Percentiles rank a stretch among this genome's conserved stretches.
These are phyloP conservation scores for Cynanchum wilfordii DNA, from an alignment of 257 asterid species.

Conservation along the genomic window DNA sequence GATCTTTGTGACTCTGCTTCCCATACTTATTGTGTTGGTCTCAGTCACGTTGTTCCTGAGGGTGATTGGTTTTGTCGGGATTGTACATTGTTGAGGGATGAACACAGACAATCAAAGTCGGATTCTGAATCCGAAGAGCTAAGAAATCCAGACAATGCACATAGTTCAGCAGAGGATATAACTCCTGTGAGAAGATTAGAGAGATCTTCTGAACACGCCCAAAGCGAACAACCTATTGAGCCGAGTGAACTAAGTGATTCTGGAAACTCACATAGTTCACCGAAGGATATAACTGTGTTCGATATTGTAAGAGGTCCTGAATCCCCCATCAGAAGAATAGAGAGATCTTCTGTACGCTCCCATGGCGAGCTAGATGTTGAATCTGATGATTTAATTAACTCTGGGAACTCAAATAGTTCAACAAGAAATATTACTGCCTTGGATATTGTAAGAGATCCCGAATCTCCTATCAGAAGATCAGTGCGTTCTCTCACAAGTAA, in stretches of 20 bases:
- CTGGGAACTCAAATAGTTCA: not conserved
- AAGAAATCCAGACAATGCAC: conserved; percentile 9
- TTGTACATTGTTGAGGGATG: conserved; percentile 55
- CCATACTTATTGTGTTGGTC: conserved; percentile 71
- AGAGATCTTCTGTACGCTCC: not conserved
- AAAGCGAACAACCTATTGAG: not conserved
- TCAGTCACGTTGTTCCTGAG: conserved; percentile 61
- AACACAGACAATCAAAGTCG: conserved; percentile 36
- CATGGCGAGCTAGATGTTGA: not conserved
- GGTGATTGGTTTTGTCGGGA: conserved; percentile 85
- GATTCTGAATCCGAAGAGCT: conserved; percentile 24
- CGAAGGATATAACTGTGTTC: conserved; percentile 26
- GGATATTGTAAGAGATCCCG: conserved; percentile 29
- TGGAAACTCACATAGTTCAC: conserved; percentile 9
- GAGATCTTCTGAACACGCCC: not conserved
- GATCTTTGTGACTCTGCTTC: conserved; percentile 70
- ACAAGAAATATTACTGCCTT: not conserved
- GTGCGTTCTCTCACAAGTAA: conserved; percentile 22
- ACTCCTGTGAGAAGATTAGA: conserved; percentile 10
- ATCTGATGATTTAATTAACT: not conserved
- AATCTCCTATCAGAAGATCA: conserved; percentile 23
- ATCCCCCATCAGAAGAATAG: not conserved
- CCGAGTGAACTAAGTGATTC: conserved; percentile 5
- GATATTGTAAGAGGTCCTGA: conserved; percentile 36
- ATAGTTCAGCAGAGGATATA: conserved; percentile 18